Conservation (phyloP, 75 land plant species). For the Pinus albicaulis region DNA sequence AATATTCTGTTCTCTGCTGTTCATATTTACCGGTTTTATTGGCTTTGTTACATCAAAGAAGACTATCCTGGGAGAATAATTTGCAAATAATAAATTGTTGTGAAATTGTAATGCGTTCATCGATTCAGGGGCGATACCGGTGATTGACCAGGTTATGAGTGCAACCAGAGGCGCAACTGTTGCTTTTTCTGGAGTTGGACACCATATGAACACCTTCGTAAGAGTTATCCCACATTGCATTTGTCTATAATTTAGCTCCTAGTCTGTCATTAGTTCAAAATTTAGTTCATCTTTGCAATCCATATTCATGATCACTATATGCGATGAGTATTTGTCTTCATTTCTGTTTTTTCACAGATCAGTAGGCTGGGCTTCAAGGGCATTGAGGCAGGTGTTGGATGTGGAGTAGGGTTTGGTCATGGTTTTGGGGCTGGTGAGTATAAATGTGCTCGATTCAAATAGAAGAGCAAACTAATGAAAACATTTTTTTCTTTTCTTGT, state of each 20-base stretch:
- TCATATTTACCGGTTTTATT: too few species aligned
- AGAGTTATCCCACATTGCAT: constrained; percentile 7
- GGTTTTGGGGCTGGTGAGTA: constrained; percentile 94
- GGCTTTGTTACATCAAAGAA: not conserved
- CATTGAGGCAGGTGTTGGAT: constrained; percentile 88
- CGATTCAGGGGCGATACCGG: constrained; percentile 73
- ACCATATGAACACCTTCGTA: constrained; percentile 69
- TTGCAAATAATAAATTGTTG: not conserved
- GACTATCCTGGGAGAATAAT: not conserved
- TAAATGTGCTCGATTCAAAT: not conserved
- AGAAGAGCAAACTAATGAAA: not conserved
- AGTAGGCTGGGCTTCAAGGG: constrained; percentile 75
- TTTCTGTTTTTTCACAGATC: constrained; percentile 23
- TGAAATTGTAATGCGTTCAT: not conserved
- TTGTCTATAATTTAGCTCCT: not conserved
- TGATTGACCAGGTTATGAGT: constrained; percentile 62
- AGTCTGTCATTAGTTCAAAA: not conserved
- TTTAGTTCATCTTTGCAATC: constrained; percentile 3
- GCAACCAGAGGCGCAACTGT: constrained; percentile 78
- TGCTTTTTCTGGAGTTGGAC: constrained; percentile 66
- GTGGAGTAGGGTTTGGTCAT: constrained; percentile 97
- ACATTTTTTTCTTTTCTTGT: not conserved
- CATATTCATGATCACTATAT: not conserved
- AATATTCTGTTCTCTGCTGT: too few species aligned
- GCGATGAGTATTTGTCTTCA: not conserved